Evolutionary conservation across 768 basidiomycete genomes (phyloP).

Genomic region (Exidia glandulosa): DNA sequence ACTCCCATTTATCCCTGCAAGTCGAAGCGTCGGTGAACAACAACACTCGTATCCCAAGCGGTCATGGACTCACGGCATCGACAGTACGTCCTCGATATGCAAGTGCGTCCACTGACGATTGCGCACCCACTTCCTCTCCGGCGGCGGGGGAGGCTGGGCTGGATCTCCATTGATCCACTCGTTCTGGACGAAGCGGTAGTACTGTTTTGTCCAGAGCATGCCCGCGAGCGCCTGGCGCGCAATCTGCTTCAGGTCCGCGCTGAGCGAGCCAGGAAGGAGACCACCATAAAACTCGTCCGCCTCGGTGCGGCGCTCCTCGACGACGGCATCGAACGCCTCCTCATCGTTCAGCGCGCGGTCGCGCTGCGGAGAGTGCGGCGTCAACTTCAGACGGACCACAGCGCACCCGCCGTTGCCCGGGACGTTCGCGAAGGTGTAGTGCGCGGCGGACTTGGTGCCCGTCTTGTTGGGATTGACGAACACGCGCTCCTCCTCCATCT

Average conservation of each 20-base stretch:
- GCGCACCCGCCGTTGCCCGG: conserved; percentile 89
- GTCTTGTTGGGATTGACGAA: conserved; percentile 80
- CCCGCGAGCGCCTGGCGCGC: conserved; percentile 94
- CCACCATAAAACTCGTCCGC: conserved; percentile 91
- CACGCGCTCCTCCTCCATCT: conserved; percentile 36
- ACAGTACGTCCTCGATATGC: conserved; percentile 89
- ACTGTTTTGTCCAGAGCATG: conserved; percentile 99
- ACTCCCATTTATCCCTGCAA: conserved; percentile 66
- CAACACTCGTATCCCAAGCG: background rate
- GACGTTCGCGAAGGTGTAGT: conserved; percentile 79
- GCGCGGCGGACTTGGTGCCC: conserved; percentile 90
- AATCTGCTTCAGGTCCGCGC: conserved; percentile 87
- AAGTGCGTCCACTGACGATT: conserved; percentile 94
- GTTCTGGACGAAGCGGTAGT: conserved; percentile 90
- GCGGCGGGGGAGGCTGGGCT: conserved; percentile 88
- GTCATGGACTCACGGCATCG: conserved; percentile 73
- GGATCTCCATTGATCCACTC: conserved; percentile 96
- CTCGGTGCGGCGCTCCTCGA: conserved; percentile 86
- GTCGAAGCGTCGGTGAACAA: conserved; percentile 2
- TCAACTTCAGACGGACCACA: conserved; percentile 89
- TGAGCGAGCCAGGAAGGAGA: conserved; percentile 72
- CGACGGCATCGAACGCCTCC: conserved; percentile 70
- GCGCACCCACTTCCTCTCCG: conserved; percentile 71
- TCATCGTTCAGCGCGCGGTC: conserved; percentile 83
- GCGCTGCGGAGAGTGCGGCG: conserved; percentile 59